Evolutionary conservation across 495 filamentous ascomycete species (phyloP).

Genomic region (Mycothermus thermophilus): DNA sequence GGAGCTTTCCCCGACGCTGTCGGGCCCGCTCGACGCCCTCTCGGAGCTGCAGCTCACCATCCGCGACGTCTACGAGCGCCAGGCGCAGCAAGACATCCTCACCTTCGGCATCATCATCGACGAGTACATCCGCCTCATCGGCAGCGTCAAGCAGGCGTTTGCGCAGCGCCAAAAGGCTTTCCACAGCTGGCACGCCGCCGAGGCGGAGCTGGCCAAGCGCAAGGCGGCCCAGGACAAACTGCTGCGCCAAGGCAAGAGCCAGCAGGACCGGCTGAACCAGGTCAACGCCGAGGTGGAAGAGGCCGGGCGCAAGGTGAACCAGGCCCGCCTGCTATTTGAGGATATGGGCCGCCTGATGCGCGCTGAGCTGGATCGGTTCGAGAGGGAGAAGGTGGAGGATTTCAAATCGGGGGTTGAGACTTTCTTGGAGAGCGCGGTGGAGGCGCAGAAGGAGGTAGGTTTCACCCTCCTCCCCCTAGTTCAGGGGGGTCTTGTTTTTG

Average conservation of each 20-base stretch:
- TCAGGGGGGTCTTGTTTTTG: too few species aligned
- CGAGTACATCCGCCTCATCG: conserved; percentile 93
- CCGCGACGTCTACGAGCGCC: conserved; percentile 85
- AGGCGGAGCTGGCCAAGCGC: conserved; percentile 76
- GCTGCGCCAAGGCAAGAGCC: conserved; percentile 78
- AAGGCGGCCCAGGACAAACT: conserved; percentile 81
- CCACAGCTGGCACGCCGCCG: conserved; percentile 80
- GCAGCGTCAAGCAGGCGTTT: conserved; percentile 84
- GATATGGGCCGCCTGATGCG: conserved; percentile 95
- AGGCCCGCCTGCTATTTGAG: conserved; percentile 78
- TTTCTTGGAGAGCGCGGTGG: conserved; percentile 87
- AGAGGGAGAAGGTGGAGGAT: conserved; percentile 96
- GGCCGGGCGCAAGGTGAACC: conserved; percentile 86
- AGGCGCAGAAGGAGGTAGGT: conserved; percentile 94
- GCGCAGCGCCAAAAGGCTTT: conserved; percentile 86
- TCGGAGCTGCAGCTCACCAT: conserved; percentile 89
- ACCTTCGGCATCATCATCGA: conserved; percentile 95
- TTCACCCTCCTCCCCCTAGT: background rate
- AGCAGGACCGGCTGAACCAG: conserved; percentile 90
- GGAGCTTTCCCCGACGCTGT: conserved; percentile 77
- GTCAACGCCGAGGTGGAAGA: conserved; percentile 82
- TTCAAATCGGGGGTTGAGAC: conserved; percentile 98
- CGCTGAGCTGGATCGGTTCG: conserved; percentile 80
- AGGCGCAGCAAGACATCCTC: conserved; percentile 92
- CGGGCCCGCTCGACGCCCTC: conserved; percentile 73